Percentiles rank a stretch among this genome's conserved stretches.
Conservation (phyloP, 2,329 filamentous ascomycete genomes). For the Trichoderma atroviride region DNA sequence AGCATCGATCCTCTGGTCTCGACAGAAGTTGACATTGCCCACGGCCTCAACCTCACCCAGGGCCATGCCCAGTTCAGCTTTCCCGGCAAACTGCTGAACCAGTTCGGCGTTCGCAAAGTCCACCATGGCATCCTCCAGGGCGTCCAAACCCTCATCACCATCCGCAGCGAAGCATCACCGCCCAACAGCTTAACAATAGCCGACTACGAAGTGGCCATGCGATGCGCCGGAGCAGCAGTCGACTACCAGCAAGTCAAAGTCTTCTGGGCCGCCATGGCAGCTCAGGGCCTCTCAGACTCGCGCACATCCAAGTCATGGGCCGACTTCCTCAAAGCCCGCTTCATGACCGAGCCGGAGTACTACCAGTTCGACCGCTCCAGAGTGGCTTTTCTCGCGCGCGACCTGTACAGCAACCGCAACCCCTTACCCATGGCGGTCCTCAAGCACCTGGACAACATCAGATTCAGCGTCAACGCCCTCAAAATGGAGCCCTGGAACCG, state of each 20-base stretch:
- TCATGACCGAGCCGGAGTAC: slow-evolving; percentile 50
- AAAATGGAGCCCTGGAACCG: slow-evolving; percentile 39
- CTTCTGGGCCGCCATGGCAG: slow-evolving; percentile 42
- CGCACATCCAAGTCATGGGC: slow-evolving; percentile 42
- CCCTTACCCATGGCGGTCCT: slow-evolving; percentile 29
- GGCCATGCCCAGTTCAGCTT: slow-evolving; percentile 47
- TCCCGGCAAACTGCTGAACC: slow-evolving; percentile 43
- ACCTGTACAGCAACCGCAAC: slow-evolving; percentile 38
- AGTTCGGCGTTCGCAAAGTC: slow-evolving; percentile 49
- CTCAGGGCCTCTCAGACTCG: slow-evolving; percentile 34
- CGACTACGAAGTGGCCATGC: slow-evolving; percentile 51
- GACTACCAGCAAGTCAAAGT: slow-evolving; percentile 41
- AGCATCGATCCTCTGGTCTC: slow-evolving; percentile 61
- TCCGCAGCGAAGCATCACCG: slow-evolving; percentile 35
- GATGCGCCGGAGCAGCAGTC: slow-evolving; percentile 51
- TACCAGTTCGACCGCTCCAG: slow-evolving; percentile 49
- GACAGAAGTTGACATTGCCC: slow-evolving; percentile 51
- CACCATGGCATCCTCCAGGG: slow-evolving; percentile 44
- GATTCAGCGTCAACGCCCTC: slow-evolving; percentile 37
- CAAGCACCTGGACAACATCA: slow-evolving; percentile 37
- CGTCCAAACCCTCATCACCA: slow-evolving; percentile 40
- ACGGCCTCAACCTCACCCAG: slow-evolving; percentile 43
- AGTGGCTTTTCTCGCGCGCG: slow-evolving; percentile 45
- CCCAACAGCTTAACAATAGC: slow-evolving; percentile 38
- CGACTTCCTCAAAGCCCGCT: slow-evolving; percentile 54